Percentiles rank a stretch among this genome's conserved stretches.
phyloP scores from a whole-genome alignment of 2,329 filamentous ascomycete genomes.

The Diaporthe humulicola region DNA sequence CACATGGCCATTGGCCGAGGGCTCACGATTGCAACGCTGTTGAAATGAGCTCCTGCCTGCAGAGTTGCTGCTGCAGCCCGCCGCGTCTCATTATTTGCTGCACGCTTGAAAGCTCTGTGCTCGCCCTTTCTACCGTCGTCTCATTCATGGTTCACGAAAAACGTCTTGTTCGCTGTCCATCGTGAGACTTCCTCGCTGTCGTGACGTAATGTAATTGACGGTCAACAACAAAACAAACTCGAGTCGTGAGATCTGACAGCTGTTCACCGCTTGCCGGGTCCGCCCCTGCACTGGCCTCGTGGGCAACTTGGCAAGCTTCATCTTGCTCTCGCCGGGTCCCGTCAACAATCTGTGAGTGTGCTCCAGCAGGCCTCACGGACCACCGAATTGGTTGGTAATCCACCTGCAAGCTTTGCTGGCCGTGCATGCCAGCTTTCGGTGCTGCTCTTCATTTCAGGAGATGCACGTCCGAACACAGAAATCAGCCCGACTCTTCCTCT shows the following conservation, averaged over 20 bases:
- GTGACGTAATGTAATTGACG: not conserved
- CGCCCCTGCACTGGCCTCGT: constrained; percentile 17
- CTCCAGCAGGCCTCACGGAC: not conserved
- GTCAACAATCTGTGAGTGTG: not conserved
- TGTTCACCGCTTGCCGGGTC: not conserved
- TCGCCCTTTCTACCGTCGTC: not conserved
- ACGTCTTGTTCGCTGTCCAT: not conserved
- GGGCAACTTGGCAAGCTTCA: constrained; percentile 11
- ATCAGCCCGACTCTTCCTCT: not conserved
- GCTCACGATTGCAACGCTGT: constrained; percentile 7
- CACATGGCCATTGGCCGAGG: constrained; percentile 15
- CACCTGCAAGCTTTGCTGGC: constrained; percentile 35
- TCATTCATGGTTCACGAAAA: not conserved
- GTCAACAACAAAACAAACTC: not conserved
- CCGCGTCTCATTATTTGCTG: not conserved
- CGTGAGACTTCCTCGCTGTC: not conserved
- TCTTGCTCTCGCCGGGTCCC: constrained; percentile 3
- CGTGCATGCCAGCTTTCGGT: constrained; percentile 28
- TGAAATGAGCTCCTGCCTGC: constrained; percentile 18
- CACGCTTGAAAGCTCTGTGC: not conserved
- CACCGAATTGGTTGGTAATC: constrained; percentile 3
- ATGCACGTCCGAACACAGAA: not conserved
- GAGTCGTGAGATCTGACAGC: constrained; percentile 28
- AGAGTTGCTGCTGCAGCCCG: constrained; percentile 3
- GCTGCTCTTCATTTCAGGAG: constrained; percentile 19